These are phyloP conservation scores for Dendrothele bispora DNA, from an alignment of 768 basidiomycete genomes.

Conservation along the genomic window DNA sequence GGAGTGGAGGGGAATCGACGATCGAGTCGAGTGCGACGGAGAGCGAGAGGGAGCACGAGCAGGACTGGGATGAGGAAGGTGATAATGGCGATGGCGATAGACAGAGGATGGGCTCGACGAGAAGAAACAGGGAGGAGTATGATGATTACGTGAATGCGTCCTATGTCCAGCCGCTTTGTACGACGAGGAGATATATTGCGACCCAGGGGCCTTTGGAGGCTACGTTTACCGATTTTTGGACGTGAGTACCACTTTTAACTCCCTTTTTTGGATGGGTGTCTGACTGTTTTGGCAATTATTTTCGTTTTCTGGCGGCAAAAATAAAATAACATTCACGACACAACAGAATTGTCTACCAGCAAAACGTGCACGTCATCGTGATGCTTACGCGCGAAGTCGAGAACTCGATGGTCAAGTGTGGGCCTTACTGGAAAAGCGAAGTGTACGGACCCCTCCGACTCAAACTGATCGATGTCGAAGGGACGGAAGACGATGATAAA, in stretches of 20 bases:
- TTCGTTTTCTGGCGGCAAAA: too few species aligned
- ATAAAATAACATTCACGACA: too few species aligned
- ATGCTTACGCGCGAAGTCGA: constrained; percentile 96
- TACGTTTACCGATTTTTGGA: constrained; percentile 94
- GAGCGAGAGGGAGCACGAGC: constrained; percentile 6
- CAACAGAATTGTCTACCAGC: constrained; percentile 84
- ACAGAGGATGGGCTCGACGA: too few species aligned
- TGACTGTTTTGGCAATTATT: neutral
- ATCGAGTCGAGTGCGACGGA: neutral
- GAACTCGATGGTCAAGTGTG: constrained; percentile 86
- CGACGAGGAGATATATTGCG: constrained; percentile 84
- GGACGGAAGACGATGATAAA: constrained; percentile 15
- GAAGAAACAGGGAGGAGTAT: constrained; percentile 38
- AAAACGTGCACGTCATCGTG: constrained; percentile 91
- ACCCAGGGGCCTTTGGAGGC: constrained; percentile 93
- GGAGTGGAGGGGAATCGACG: neutral
- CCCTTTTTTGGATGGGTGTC: neutral
- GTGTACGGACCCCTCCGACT: constrained; percentile 73
- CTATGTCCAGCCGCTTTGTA: constrained; percentile 84
- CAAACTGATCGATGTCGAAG: constrained; percentile 28
- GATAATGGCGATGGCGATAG: too few species aligned
- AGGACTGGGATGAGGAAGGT: neutral
- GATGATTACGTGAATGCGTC: constrained; percentile 97
- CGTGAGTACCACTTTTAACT: constrained; percentile 56
- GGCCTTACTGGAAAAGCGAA: constrained; percentile 79